Conservation (phyloP, 1,139 yeast genomes). For the Pichia sp. region DNA sequence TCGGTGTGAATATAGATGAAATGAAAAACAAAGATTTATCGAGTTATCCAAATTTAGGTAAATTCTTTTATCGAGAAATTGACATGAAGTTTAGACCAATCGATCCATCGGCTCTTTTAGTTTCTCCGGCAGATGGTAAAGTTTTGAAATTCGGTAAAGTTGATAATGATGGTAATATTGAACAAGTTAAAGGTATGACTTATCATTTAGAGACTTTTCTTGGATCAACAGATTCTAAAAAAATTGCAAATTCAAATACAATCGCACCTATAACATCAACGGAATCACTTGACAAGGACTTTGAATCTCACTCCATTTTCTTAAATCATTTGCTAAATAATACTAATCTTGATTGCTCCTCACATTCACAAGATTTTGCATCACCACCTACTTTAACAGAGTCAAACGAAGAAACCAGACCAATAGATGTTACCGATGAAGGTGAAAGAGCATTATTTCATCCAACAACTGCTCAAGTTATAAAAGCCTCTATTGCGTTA, state of each 20-base stretch:
- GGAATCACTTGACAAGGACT: background rate
- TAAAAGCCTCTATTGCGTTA: conserved; percentile 28
- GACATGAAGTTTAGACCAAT: conserved; percentile 78
- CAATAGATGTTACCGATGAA: conserved; percentile 41
- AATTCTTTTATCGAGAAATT: conserved; percentile 82
- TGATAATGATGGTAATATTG: conserved; percentile 70
- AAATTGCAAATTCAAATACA: conserved; percentile 35
- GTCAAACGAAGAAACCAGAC: conserved; percentile 3
- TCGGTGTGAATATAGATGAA: conserved; percentile 87
- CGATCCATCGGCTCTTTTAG: conserved; percentile 53
- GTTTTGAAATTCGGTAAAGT: conserved; percentile 81
- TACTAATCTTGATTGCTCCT: conserved; percentile 14
- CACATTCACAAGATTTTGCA: conserved; percentile 4
- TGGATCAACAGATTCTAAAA: conserved; percentile 45
- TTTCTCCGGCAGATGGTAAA: conserved; percentile 92
- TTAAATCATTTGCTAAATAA: conserved; percentile 15
- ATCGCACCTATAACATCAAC: background rate
- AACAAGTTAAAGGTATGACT: conserved; percentile 95
- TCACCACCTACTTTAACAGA: too few relatives aligned
- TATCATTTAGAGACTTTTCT: conserved; percentile 84
- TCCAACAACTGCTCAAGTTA: conserved; percentile 26
- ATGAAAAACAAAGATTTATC: conserved; percentile 76
- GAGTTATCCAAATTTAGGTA: conserved; percentile 72
- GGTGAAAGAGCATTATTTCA: conserved; percentile 49
- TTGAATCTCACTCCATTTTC: conserved; percentile 3